Base-by-base conservation (phyloP, 768 basidiomycete species). In the Amanita subjunquillea region DNA sequence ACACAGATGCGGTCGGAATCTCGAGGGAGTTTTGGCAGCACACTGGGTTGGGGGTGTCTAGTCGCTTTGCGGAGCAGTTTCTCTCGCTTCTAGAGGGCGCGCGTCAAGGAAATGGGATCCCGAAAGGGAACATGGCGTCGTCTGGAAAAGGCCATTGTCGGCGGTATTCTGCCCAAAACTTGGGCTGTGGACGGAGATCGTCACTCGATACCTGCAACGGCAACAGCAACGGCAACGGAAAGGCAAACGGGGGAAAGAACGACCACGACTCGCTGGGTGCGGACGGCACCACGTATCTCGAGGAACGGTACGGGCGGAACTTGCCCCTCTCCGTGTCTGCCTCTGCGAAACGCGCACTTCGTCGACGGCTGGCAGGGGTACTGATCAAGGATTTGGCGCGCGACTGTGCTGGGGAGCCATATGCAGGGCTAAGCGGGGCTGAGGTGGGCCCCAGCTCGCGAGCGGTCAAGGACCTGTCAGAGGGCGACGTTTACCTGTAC, bases 1-100 rank as follows among this genome's bases (percentile, higher is more conserved):
- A 84, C 5, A 65, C 69, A 2, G 74, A 79, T 3, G 65, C 77
- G 3, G 83, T 76, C 59, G 60, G 75, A 6, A 64, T 85, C 6
- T 91, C 90, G 6, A 95, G 89, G 63, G 77, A 91, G 65, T 97
- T 94, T 67, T 98, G 95, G 95, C 94, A 97, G 59, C 95, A 97
- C 64, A 82, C 87, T 0, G 95, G 95, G 0, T 70, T 87, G 54
- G 93, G 94, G 1, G 83, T 99, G 38, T 91, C 88, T 3, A 92
- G 89, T 55, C 83, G 95, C 6, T 69, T 87, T 17, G 92, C 92
- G 3, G 91, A 93, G 54, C 74, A 81, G 53, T 92, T 88, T 62
- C 72, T 98, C 40, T 72, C 81, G 27, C 70, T 91, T 59, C 72
- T 93, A 1, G 76, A 77, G 27, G 70, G 72, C 30, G 37, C 62